These are phyloP conservation scores for Logfia minima DNA, from an alignment of 129 eudicot genomes.

Conservation along the genomic window DNA sequence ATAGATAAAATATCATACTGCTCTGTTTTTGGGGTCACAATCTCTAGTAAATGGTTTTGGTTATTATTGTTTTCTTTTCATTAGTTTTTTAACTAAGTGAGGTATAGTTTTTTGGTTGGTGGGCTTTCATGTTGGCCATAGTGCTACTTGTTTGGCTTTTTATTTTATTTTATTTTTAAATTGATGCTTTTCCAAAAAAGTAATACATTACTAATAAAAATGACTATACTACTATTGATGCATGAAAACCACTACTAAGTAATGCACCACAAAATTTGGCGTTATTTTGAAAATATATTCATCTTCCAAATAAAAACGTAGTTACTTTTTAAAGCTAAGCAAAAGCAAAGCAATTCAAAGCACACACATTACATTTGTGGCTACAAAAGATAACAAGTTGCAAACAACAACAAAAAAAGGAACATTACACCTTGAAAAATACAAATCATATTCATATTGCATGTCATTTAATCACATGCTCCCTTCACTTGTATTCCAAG, in stretches of 20 bases:
- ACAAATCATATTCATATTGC: constrained; percentile 12
- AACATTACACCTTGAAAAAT: constrained; percentile 25
- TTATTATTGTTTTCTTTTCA: too few relatives aligned
- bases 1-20: too few relatives aligned
- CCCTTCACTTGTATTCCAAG: constrained; percentile 87
- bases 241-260: neutral
- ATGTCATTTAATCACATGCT: neutral
- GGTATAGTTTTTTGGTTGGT: neutral
- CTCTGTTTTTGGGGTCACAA: too few relatives aligned
- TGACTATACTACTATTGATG: too few relatives aligned
- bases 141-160: neutral
- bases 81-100: too few relatives aligned
- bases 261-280: constrained; percentile 21
- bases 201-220: too few relatives aligned
- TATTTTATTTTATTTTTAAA: too few relatives aligned
- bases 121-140: neutral
- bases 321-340: constrained; percentile 21
- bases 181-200: neutral
- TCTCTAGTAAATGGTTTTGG: too few relatives aligned
- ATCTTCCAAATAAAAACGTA: neutral
- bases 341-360: constrained; percentile 22
- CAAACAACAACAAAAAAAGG: constrained; percentile 9
- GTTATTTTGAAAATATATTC: constrained; percentile 19
- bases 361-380: constrained; percentile 32
- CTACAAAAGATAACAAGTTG: neutral